Percentiles rank a stretch among this genome's conserved stretches.
Conservation (phyloP, 768 basidiomycete species). For the Lanmaoa rubissima region DNA sequence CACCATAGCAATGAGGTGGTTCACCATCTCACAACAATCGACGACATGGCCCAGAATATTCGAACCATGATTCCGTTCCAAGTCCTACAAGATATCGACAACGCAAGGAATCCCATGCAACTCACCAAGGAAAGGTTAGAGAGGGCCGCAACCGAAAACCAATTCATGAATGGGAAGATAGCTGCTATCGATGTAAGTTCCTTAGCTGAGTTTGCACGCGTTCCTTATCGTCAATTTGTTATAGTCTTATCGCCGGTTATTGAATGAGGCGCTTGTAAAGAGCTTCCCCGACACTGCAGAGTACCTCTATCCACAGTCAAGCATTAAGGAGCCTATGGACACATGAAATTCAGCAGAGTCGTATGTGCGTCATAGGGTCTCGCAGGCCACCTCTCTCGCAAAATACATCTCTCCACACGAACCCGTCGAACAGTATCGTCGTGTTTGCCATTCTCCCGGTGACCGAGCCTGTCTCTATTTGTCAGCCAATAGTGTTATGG, state of each 20-base stretch:
- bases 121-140: conserved; percentile 79
- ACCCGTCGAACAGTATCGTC: neutral
- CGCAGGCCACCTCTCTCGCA: neutral
- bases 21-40: conserved; percentile 60
- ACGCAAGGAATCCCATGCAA: conserved; percentile 76
- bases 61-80: conserved; percentile 71
- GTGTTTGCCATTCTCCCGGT: conserved; percentile 5
- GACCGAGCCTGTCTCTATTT: neutral
- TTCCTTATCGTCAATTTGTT: conserved; percentile 2
- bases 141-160: conserved; percentile 83
- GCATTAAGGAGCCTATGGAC: conserved; percentile 8
- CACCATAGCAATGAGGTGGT: conserved; percentile 69
- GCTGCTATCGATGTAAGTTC: conserved; percentile 64
- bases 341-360: conserved; percentile 3
- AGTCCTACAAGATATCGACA: conserved; percentile 76
- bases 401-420: neutral
- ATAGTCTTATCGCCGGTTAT: conserved; percentile 65
- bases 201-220: neutral
- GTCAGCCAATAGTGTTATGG: conserved; percentile 13
- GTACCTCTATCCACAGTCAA: conserved; percentile 19
- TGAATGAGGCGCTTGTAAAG: conserved; percentile 69
- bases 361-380: neutral
- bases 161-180: conserved; percentile 90
- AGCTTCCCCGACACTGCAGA: conserved; percentile 60
- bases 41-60: conserved; percentile 63